Conservation (phyloP, 2,329 filamentous ascomycete species). For the Pyrenophora tritici-repentis region DNA sequence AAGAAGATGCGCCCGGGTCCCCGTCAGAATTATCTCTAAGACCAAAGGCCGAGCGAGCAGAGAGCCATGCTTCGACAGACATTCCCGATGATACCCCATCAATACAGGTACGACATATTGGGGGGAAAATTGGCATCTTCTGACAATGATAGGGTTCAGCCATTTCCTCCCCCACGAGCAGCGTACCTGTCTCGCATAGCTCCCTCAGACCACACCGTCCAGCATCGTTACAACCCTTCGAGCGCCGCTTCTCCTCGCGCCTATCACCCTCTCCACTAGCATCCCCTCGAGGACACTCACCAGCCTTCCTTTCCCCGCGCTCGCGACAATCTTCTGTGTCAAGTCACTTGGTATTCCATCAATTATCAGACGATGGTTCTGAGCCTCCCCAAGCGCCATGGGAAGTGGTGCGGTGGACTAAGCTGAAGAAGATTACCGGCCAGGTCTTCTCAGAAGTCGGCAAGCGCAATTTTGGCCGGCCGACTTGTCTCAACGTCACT, state of each 20-base stretch:
- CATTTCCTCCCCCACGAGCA: slow-evolving; percentile 71
- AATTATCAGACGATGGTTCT: slow-evolving; percentile 57
- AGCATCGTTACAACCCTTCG: slow-evolving; percentile 88
- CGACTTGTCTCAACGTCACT: slow-evolving; percentile 87
- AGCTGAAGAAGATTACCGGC: slow-evolving; percentile 82
- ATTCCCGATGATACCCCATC: slow-evolving; percentile 85
- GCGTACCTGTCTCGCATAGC: slow-evolving; percentile 70
- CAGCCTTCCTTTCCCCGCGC: slow-evolving; percentile 75
- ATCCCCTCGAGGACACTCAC: slow-evolving; percentile 72
- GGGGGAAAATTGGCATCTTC: slow-evolving; percentile 19
- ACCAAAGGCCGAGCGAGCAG: slow-evolving; percentile 35
- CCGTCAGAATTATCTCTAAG: slow-evolving; percentile 27
- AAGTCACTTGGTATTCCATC: slow-evolving; percentile 67
- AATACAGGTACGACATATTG: slow-evolving; percentile 65
- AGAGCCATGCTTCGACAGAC: slow-evolving; percentile 74
- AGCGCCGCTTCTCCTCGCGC: slow-evolving; percentile 89
- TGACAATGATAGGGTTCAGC: slow-evolving; percentile 55
- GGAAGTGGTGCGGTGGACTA: slow-evolving; percentile 98
- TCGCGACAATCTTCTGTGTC: slow-evolving; percentile 80
- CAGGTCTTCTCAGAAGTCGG: slow-evolving; percentile 93
- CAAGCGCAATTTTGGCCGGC: slow-evolving; percentile 87
- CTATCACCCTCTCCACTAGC: slow-evolving; percentile 65
- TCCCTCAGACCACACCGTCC: slow-evolving; percentile 74
- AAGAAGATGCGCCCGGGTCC: slow-evolving; percentile 29
- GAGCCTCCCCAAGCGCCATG: slow-evolving; percentile 78